These are phyloP conservation scores for Testicularia cyperi DNA, from an alignment of 1,284 basidiomycete genomes.

Conservation along the genomic window DNA sequence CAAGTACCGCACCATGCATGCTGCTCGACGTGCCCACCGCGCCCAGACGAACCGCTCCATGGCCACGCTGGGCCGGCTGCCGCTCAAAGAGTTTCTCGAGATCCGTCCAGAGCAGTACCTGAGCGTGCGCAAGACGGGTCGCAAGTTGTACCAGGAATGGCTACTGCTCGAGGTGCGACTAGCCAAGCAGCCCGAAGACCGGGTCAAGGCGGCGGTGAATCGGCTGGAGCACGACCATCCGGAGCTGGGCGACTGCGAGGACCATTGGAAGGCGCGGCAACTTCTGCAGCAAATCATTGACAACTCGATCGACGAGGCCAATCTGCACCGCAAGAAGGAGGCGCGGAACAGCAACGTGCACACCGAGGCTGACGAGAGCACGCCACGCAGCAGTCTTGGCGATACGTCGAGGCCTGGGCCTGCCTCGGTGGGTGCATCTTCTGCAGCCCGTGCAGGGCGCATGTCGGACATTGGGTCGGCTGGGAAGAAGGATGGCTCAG, in stretches of 20 bases:
- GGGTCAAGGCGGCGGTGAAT: slow-evolving; percentile 40
- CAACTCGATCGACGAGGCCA: slow-evolving; percentile 47
- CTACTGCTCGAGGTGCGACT: slow-evolving; percentile 40
- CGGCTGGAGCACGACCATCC: slow-evolving; percentile 36
- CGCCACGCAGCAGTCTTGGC: slow-evolving; percentile 11
- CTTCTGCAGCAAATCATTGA: slow-evolving; percentile 49
- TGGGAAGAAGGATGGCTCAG: neutral
- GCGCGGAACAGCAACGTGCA: slow-evolving; percentile 20
- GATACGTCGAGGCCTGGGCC: too few species aligned
- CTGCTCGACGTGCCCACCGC: slow-evolving; percentile 28
- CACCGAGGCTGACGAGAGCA: slow-evolving; percentile 15
- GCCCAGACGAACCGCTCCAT: slow-evolving; percentile 39
- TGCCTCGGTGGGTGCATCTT: too few species aligned
- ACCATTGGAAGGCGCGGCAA: slow-evolving; percentile 43
- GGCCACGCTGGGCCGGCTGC: slow-evolving; percentile 42
- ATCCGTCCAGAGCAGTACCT: slow-evolving; percentile 41
- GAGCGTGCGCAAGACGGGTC: slow-evolving; percentile 39
- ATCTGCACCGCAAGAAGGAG: slow-evolving; percentile 41
- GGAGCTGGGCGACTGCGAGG: slow-evolving; percentile 43
- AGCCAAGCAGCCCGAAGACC: slow-evolving; percentile 43
- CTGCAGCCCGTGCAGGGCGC: too few species aligned
- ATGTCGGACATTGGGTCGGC: neutral
- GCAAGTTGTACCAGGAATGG: slow-evolving; percentile 46
- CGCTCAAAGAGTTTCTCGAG: slow-evolving; percentile 44
- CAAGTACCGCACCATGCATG: slow-evolving; percentile 40